These are phyloP conservation scores for Penicillium antarcticum DNA, from an alignment of 495 filamentous ascomycete genomes.

Conservation along the genomic window DNA sequence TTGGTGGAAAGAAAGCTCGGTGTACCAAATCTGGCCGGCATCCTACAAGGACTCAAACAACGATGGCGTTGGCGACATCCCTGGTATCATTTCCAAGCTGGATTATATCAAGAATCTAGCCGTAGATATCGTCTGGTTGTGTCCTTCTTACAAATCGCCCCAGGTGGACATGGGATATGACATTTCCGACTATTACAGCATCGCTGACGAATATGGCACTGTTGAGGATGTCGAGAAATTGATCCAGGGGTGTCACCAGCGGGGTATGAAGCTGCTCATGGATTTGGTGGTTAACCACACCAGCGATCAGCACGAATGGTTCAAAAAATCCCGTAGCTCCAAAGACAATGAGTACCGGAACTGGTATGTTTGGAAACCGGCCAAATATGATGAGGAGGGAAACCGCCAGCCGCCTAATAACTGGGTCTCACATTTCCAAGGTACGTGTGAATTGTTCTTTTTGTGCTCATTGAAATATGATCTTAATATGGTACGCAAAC, in stretches of 20 bases:
- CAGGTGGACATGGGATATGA: constrained; percentile 63
- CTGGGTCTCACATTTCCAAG: constrained; percentile 60
- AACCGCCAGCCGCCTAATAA: constrained; percentile 67
- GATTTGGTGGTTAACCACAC: constrained; percentile 79
- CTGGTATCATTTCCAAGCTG: constrained; percentile 61
- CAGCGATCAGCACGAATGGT: constrained; percentile 76
- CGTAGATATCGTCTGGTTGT: constrained; percentile 66
- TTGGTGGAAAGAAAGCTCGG: constrained; percentile 55
- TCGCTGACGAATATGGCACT: constrained; percentile 59
- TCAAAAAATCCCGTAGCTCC: constrained; percentile 61
- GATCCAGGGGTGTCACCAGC: constrained; percentile 49
- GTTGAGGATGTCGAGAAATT: constrained; percentile 64
- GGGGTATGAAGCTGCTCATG: constrained; percentile 68
- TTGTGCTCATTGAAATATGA: not conserved
- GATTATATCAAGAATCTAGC: constrained; percentile 63
- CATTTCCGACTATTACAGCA: constrained; percentile 64
- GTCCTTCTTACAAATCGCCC: constrained; percentile 64
- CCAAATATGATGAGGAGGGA: constrained; percentile 55
- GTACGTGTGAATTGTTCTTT: constrained; percentile 18
- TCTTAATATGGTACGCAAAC: not conserved
- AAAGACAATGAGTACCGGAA: constrained; percentile 58
- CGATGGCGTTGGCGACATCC: constrained; percentile 67
- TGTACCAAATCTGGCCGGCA: constrained; percentile 71
- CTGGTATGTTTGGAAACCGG: constrained; percentile 72
- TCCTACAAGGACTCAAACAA: constrained; percentile 64